Evolutionary conservation across 1,139 yeast genomes (phyloP).

Genomic region (Lodderomyces parapsilosis): DNA sequence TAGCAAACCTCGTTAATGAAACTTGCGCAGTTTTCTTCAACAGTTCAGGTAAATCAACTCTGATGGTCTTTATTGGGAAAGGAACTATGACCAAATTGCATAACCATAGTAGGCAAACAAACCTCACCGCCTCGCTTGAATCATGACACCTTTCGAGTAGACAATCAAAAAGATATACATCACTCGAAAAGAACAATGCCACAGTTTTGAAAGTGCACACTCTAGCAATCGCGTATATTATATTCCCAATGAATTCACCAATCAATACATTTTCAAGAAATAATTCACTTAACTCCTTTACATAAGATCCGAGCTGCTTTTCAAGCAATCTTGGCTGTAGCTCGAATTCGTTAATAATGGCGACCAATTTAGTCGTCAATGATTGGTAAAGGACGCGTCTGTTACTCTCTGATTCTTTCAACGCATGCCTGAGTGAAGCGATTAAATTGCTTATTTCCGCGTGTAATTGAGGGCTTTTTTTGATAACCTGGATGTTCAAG

Average conservation of each 20-base stretch:
- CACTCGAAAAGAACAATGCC: constrained; percentile 57
- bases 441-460: constrained; percentile 11
- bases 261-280: constrained; percentile 20
- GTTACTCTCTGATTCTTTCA: not conserved
- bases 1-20: constrained; percentile 15
- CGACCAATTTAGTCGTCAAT: constrained; percentile 8
- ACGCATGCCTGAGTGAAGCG: not conserved
- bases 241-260: constrained; percentile 19
- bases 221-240: constrained; percentile 61
- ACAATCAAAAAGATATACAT: constrained; percentile 48
- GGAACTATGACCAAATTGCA: constrained; percentile 70
- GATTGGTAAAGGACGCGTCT: constrained; percentile 2
- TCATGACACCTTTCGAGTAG: constrained; percentile 25
- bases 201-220: constrained; percentile 65
- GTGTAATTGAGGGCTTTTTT: constrained; percentile 21
- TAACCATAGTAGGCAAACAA: constrained; percentile 70
- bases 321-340: constrained; percentile 56
- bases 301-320: constrained; percentile 29
- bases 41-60: constrained; percentile 27
- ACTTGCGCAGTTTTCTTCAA: constrained; percentile 37
- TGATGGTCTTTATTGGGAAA: constrained; percentile 52
- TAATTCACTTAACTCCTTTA: constrained; percentile 25
- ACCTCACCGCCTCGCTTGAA: constrained; percentile 52
- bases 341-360: constrained; percentile 47
- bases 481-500: constrained; percentile 17